These are phyloP conservation scores for Trichaptum fuscoviolaceum DNA, from an alignment of 768 basidiomycete species.

Conservation along the genomic window DNA sequence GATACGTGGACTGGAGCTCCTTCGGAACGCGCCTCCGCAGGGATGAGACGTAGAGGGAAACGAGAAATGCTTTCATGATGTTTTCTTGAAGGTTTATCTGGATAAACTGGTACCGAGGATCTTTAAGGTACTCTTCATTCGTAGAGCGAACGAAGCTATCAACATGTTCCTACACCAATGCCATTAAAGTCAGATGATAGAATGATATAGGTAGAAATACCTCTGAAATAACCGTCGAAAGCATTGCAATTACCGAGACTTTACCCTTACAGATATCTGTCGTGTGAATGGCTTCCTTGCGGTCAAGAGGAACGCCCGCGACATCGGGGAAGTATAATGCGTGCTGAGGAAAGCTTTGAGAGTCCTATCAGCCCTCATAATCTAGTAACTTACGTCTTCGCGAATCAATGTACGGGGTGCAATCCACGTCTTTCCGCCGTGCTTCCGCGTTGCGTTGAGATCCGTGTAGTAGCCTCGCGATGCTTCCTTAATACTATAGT, in stretches of 20 bases:
- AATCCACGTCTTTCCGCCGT: conserved; percentile 94
- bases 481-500: conserved; percentile 49
- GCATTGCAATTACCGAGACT: conserved; percentile 74
- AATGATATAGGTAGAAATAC: conserved; percentile 34
- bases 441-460: conserved; percentile 66
- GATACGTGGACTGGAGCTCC: conserved; percentile 62
- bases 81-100: conserved; percentile 96
- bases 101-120: conserved; percentile 65
- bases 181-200: background rate
- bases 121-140: conserved; percentile 40
- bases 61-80: conserved; percentile 83
- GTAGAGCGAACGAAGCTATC: conserved; percentile 63
- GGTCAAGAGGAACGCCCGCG: conserved; percentile 60
- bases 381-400: conserved; percentile 65
- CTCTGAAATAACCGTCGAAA: conserved; percentile 86
- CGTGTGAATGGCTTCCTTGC: conserved; percentile 57
- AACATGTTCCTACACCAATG: conserved; percentile 61
- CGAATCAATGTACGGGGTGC: conserved; percentile 85
- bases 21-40: conserved; percentile 63
- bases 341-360: conserved; percentile 48
- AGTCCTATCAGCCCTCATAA: background rate
- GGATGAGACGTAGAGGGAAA: conserved; percentile 75
- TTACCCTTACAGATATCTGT: conserved; percentile 71
- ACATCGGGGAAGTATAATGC: conserved; percentile 90
- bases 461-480: conserved; percentile 89